These are phyloP conservation scores for Colletotrichum chrysophilum DNA, from an alignment of 2,329 filamentous ascomycete species.

Conservation along the genomic window DNA sequence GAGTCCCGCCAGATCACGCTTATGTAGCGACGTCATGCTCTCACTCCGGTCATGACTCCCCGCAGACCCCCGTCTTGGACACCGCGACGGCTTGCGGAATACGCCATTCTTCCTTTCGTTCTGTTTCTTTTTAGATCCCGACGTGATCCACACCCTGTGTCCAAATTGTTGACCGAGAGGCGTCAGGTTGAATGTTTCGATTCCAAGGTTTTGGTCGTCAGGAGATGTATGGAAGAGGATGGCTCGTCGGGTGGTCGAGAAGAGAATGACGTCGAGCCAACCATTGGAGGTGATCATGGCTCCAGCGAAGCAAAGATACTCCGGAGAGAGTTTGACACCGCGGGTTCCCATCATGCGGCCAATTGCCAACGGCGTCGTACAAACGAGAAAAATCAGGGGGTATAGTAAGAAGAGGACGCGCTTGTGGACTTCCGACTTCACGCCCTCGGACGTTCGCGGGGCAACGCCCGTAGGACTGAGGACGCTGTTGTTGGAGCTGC, in stretches of 20 bases:
- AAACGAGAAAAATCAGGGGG: conserved; percentile 65
- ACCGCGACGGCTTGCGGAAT: not conserved
- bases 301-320: conserved; percentile 57
- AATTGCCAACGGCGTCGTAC: conserved; percentile 64
- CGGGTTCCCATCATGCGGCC: conserved; percentile 64
- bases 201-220: not conserved
- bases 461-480: not conserved
- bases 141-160: conserved; percentile 5
- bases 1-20: not conserved
- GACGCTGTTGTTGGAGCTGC: not conserved
- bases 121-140: not conserved
- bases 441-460: not conserved
- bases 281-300: conserved; percentile 56
- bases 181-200: conserved; percentile 7
- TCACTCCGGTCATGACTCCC: not conserved
- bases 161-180: not conserved
- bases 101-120: not conserved
- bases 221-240: conserved; percentile 32
- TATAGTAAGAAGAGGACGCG: conserved; percentile 57
- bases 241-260: conserved; percentile 39
- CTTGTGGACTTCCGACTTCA: not conserved
- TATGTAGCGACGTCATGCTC: not conserved
- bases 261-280: conserved; percentile 46
- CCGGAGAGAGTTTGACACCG: conserved; percentile 47
- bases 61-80: not conserved